phyloP scores from a whole-genome alignment of 495 filamentous ascomycete genomes.

The Aspergillus kassunensis region DNA sequence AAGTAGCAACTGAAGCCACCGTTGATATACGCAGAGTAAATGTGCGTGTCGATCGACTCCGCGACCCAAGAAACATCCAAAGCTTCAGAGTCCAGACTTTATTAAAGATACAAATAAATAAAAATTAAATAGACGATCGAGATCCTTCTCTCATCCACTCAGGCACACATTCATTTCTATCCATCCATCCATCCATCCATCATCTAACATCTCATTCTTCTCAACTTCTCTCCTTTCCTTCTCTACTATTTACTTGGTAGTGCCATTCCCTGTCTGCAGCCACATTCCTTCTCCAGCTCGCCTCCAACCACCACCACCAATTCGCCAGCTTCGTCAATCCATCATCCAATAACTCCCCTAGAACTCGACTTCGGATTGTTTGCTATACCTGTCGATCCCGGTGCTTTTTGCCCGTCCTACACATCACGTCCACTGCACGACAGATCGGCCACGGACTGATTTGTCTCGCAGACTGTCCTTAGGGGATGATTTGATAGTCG shows the following conservation, averaged over 20 bases:
- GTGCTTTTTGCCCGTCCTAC: conserved; percentile 10
- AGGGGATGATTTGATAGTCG: conserved; percentile 12
- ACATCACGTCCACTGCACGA: conserved; percentile 16
- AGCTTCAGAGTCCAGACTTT: conserved; percentile 5
- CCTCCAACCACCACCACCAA: conserved; percentile 10
- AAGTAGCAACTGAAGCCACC: not conserved
- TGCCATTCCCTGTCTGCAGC: conserved; percentile 22
- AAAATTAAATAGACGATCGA: conserved; percentile 9
- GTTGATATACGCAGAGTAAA: not conserved
- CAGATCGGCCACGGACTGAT: conserved; percentile 2
- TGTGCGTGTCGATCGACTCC: conserved; percentile 7
- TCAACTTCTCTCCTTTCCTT: not conserved
- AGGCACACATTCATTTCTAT: conserved; percentile 1
- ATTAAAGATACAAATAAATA: not conserved
- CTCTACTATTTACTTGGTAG: not conserved
- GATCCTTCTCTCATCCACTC: conserved; percentile 11
- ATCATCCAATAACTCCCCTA: conserved; percentile 4
- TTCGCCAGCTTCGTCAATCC: conserved; percentile 13
- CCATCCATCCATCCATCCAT: conserved; percentile 4
- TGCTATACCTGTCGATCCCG: conserved; percentile 6
- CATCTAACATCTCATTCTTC: conserved; percentile 5
- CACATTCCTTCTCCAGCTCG: conserved; percentile 20
- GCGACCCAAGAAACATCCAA: conserved; percentile 1
- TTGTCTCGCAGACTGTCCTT: not conserved
- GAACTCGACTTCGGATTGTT: conserved; percentile 1